Evolutionary conservation across 495 filamentous ascomycete species (phyloP).

Genomic region (Hyaloscypha finlandica): DNA sequence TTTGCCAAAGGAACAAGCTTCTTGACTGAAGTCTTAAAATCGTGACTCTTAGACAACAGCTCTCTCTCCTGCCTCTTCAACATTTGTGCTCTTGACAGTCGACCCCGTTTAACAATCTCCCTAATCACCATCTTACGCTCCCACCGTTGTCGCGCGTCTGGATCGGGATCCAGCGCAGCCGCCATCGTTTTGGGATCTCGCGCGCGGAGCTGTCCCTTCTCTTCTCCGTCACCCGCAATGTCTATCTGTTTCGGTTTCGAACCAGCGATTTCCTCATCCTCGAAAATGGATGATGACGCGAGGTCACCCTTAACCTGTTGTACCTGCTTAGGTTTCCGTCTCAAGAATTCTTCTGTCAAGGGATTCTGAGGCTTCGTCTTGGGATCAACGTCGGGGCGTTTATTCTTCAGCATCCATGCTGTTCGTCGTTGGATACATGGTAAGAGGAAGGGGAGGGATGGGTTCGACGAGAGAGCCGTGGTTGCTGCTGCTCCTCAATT

Average conservation of each 20-base stretch:
- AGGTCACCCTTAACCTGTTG: slow-evolving; percentile 39
- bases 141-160: slow-evolving; percentile 65
- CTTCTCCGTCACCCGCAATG: slow-evolving; percentile 2
- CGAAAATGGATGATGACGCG: slow-evolving; percentile 61
- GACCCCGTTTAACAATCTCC: slow-evolving; percentile 65
- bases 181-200: slow-evolving; percentile 54
- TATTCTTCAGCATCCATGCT: not conserved
- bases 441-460: slow-evolving; percentile 34
- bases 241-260: slow-evolving; percentile 17
- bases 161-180: slow-evolving; percentile 68
- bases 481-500: slow-evolving; percentile 41
- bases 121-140: slow-evolving; percentile 80
- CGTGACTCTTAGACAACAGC: slow-evolving; percentile 60
- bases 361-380: slow-evolving; percentile 19
- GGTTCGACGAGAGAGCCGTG: slow-evolving; percentile 49
- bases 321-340: slow-evolving; percentile 36
- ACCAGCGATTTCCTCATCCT: slow-evolving; percentile 43
- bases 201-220: not conserved
- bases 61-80: slow-evolving; percentile 76
- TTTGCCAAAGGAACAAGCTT: slow-evolving; percentile 81
- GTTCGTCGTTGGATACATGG: slow-evolving; percentile 31
- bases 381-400: not conserved
- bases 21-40: slow-evolving; percentile 80
- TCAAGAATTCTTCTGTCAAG: slow-evolving; percentile 36
- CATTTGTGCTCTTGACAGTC: slow-evolving; percentile 59